These are phyloP conservation scores for Diplodia seriata DNA, from an alignment of 2,329 filamentous ascomycete species.

Conservation along the genomic window DNA sequence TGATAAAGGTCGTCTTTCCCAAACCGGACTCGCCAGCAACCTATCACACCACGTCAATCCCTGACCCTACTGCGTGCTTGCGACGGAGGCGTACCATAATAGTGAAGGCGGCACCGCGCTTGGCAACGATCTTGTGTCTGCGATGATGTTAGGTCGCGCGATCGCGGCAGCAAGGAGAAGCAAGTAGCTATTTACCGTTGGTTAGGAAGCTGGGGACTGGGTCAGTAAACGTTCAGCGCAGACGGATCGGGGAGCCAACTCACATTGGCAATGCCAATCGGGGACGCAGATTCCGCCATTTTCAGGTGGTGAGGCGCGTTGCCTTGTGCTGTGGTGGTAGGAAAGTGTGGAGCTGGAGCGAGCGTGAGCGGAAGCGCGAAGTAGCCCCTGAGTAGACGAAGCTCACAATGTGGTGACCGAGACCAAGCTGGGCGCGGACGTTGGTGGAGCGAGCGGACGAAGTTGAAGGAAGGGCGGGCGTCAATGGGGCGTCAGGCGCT, in stretches of 20 bases:
- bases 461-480: conserved; percentile 29
- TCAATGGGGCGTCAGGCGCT: conserved; percentile 22
- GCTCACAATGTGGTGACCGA: conserved; percentile 24
- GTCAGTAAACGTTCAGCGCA: conserved; percentile 43
- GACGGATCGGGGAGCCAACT: conserved; percentile 45
- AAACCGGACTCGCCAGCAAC: conserved; percentile 98
- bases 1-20: conserved; percentile 99
- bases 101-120: conserved; percentile 95
- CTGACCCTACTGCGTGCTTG: neutral
- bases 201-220: conserved; percentile 65
- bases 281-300: conserved; percentile 70
- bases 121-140: conserved; percentile 75
- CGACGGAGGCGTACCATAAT: conserved; percentile 78
- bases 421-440: neutral
- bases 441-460: conserved; percentile 30
- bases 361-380: conserved; percentile 24
- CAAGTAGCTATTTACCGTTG: conserved; percentile 61
- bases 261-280: conserved; percentile 78
- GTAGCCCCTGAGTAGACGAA: conserved; percentile 26
- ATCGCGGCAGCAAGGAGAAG: conserved; percentile 20
- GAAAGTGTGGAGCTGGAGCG: conserved; percentile 24
- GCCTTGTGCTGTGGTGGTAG: conserved; percentile 21
- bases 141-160: conserved; percentile 43
- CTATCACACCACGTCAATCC: conserved; percentile 57
- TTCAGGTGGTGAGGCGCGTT: conserved; percentile 37